phyloP scores from a whole-genome alignment of 306 rosid species.

The Mucuna pruriens region DNA sequence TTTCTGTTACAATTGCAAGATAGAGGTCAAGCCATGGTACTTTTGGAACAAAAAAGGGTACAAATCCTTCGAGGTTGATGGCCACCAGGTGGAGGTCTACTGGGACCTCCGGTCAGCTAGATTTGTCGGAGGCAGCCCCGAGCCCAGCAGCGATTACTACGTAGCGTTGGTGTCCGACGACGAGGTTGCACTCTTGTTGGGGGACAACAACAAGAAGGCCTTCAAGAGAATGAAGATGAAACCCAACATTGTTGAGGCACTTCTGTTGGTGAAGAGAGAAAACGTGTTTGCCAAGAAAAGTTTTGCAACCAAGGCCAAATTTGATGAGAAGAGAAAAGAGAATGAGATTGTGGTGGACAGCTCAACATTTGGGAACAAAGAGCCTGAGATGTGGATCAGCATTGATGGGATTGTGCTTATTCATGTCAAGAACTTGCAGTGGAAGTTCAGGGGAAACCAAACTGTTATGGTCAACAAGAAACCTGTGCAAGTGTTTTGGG shows the following conservation, averaged over 20 bases:
- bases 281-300: constrained; percentile 80
- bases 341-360: constrained; percentile 86
- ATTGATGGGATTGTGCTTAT: constrained; percentile 82
- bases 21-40: constrained; percentile 85
- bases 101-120: constrained; percentile 87
- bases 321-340: constrained; percentile 64
- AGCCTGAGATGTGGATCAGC: constrained; percentile 97
- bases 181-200: constrained; percentile 69
- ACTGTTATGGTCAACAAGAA: constrained; percentile 63
- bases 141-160: constrained; percentile 73
- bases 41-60: constrained; percentile 89
- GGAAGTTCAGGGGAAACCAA: constrained; percentile 93
- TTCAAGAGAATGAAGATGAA: constrained; percentile 73
- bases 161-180: constrained; percentile 68
- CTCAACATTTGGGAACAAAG: constrained; percentile 56
- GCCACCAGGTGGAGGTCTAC: constrained; percentile 60
- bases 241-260: constrained; percentile 55
- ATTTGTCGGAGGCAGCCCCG: constrained; percentile 59
- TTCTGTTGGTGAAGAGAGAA: constrained; percentile 65
- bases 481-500: constrained; percentile 83
- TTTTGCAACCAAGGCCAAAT: constrained; percentile 66
- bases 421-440: constrained; percentile 84
- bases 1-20: constrained; percentile 59
- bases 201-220: constrained; percentile 78
- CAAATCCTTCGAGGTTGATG: constrained; percentile 67